Percentiles rank a stretch among this genome's conserved stretches.
Evolutionary conservation across 192 early-diverging fungal species (phyloP).

Genomic region (Neocallimastix lanati): DNA sequence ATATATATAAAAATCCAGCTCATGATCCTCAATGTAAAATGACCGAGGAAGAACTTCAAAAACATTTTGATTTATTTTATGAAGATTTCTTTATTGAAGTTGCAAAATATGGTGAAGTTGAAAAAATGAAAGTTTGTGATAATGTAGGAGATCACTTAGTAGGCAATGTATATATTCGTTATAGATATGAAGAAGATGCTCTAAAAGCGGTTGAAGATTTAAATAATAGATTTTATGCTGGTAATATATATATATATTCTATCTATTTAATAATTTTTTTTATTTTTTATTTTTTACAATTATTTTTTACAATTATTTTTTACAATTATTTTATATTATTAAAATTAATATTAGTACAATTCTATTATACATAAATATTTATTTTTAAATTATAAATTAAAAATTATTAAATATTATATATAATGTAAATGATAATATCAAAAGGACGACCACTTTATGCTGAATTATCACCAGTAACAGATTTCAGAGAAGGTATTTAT

Average conservation of each 20-base stretch:
- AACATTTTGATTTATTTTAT: conserved; percentile 89
- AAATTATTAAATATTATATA: no score
- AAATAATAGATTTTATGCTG: conserved; percentile 88
- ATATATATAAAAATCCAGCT: conserved; percentile 87
- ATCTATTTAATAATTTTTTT: no score
- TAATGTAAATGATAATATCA: no score
- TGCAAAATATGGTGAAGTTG: conserved; percentile 88
- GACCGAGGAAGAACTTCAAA: conserved; percentile 52
- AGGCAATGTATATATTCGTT: conserved; percentile 76
- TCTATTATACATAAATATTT: no score
- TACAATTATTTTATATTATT: no score
- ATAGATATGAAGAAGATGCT: conserved; percentile 78
- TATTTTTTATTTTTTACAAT: no score
- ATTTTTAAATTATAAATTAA: no score
- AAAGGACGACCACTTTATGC: conserved; percentile 75
- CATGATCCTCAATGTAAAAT: conserved; percentile 42
- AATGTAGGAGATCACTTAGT: conserved; percentile 96
- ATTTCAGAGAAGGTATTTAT: conserved; percentile 64
- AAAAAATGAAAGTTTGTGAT: conserved; percentile 94
- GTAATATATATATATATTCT: no score
- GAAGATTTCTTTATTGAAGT: conserved; percentile 93
- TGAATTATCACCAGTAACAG: conserved; percentile 91
- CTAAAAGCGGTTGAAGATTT: conserved; percentile 75
- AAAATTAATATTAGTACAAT: no score
- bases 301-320: no score